phyloP scores from a whole-genome alignment of 169 alveolate genomes.

The Cryptosporidium baileyi region DNA sequence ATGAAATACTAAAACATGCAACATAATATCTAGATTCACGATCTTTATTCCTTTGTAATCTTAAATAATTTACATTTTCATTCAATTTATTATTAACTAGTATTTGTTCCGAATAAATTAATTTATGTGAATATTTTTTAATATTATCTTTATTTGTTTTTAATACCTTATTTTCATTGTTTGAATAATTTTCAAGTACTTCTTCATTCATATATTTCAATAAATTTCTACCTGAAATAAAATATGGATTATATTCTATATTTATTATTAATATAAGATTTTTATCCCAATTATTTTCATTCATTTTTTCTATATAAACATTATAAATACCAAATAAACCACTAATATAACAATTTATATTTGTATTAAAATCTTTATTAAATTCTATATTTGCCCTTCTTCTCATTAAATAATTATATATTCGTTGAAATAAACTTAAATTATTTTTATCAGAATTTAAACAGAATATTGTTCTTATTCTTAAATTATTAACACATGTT shows the following conservation, averaged over 20 bases:
- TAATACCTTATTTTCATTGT: background rate
- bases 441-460: constrained; percentile 8
- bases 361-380: constrained; percentile 1
- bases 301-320: background rate
- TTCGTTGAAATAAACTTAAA: background rate
- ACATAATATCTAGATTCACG: constrained; percentile 28
- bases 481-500: constrained; percentile 1
- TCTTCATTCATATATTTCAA: constrained; percentile 12
- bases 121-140: constrained; percentile 15
- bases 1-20: constrained; percentile 6
- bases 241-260: constrained; percentile 46
- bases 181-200: background rate
- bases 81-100: background rate
- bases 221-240: constrained; percentile 23
- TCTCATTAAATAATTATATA: background rate
- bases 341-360: constrained; percentile 1
- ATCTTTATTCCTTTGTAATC: constrained; percentile 4
- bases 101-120: background rate
- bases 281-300: background rate
- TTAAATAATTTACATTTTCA: background rate
- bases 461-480: background rate
- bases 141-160: background rate
- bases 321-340: constrained; percentile 55
- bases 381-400: background rate
- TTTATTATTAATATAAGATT: background rate